These are phyloP conservation scores for Plectranthus barbatus DNA, from an alignment of 257 asterid species.

Conservation along the genomic window DNA sequence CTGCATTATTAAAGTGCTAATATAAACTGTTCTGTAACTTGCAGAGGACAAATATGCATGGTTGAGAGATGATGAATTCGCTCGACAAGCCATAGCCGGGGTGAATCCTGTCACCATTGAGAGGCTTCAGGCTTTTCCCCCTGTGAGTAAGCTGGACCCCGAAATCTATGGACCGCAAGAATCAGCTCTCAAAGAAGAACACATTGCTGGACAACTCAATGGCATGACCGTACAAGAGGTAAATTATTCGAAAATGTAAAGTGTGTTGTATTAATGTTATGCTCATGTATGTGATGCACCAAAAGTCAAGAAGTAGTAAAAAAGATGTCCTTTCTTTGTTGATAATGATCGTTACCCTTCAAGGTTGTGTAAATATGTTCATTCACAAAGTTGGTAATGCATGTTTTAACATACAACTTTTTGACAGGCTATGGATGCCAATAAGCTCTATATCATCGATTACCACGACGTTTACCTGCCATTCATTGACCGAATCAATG, in stretches of 20 bases:
- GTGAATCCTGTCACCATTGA: conserved; percentile 78
- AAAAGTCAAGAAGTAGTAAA: not conserved
- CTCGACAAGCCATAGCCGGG: conserved; percentile 87
- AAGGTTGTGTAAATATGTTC: not conserved
- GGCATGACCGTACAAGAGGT: conserved; percentile 95
- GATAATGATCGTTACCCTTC: not conserved
- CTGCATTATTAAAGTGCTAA: not conserved
- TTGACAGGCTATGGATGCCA: conserved; percentile 67
- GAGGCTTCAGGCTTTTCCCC: conserved; percentile 70
- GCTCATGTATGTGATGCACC: not conserved
- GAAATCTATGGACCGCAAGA: conserved; percentile 66
- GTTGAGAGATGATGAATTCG: conserved; percentile 94
- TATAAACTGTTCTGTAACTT: not conserved
- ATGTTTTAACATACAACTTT: not conserved
- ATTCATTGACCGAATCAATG: conserved; percentile 62
- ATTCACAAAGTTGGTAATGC: not conserved
- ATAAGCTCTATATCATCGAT: conserved; percentile 66
- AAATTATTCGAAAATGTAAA: not conserved
- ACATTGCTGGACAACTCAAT: conserved; percentile 60
- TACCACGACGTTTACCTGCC: conserved; percentile 85
- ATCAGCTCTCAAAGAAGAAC: conserved; percentile 83
- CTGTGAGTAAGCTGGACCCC: conserved; percentile 79
- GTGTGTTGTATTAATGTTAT: not conserved
- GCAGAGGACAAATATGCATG: conserved; percentile 92
- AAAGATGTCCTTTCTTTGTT: not conserved